Conservation (phyloP, 1,284 basidiomycete species). For the Trametes polyzona region DNA sequence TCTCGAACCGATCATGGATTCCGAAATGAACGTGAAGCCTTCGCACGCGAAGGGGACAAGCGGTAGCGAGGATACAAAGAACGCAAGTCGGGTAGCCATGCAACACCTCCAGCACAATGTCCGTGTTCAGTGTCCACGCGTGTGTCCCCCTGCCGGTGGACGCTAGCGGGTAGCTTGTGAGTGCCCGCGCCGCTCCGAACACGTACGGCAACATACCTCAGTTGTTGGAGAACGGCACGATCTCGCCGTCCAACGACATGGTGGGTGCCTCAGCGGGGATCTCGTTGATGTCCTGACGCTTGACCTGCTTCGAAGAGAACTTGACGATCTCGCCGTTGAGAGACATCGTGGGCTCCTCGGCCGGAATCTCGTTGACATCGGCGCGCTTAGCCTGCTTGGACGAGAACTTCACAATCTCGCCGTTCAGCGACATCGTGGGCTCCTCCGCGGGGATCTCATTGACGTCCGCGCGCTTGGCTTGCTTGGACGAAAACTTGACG, state of each 20-base stretch:
- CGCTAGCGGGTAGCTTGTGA: not conserved
- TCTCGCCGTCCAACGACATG: constrained; percentile 27
- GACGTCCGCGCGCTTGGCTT: constrained; percentile 21
- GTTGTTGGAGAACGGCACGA: constrained; percentile 28
- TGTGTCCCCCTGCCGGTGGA: not conserved
- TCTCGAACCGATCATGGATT: constrained; percentile 31
- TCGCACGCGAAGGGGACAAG: constrained; percentile 22
- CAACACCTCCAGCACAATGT: constrained; percentile 20
- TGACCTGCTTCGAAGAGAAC: constrained; percentile 27
- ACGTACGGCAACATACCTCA: not conserved
- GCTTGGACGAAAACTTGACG: constrained; percentile 29
- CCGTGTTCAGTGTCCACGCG: constrained; percentile 7
- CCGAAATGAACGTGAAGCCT: constrained; percentile 25
- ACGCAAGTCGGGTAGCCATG: constrained; percentile 23
- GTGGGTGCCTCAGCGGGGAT: constrained; percentile 37
- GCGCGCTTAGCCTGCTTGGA: constrained; percentile 30
- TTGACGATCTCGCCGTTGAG: constrained; percentile 26
- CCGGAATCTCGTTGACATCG: constrained; percentile 42
- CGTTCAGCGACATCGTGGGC: constrained; percentile 28
- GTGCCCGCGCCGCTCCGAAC: too few relatives aligned
- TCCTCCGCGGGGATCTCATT: constrained; percentile 26
- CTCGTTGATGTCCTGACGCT: constrained; percentile 30
- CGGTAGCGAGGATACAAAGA: constrained; percentile 19
- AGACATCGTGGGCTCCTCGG: constrained; percentile 34
- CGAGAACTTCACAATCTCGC: constrained; percentile 29